Conservation (phyloP, 352 stramenopile species). For the Phytophthora sansomeana region DNA sequence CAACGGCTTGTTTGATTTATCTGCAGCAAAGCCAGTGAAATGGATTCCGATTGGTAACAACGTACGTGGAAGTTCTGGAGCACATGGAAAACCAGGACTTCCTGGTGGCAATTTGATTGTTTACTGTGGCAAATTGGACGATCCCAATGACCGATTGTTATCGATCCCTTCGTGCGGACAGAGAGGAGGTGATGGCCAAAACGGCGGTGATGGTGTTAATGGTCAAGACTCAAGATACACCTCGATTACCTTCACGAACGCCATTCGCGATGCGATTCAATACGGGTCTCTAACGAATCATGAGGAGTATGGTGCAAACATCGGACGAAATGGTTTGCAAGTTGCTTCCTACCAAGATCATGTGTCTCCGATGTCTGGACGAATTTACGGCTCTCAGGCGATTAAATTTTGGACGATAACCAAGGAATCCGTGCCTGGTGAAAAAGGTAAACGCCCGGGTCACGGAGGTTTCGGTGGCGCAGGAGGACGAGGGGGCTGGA, state of each 20-base stretch:
- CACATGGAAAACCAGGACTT: slow-evolving; percentile 11
- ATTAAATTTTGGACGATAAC: not conserved
- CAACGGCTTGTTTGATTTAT: slow-evolving; percentile 2
- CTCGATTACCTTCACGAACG: not conserved
- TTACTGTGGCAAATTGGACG: slow-evolving; percentile 3
- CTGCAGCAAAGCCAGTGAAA: slow-evolving; percentile 1
- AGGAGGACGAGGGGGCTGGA: slow-evolving; percentile 15
- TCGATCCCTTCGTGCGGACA: slow-evolving; percentile 13
- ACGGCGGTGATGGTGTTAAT: slow-evolving; percentile 18
- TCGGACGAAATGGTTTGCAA: too few relatives aligned
- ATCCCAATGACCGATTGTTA: not conserved
- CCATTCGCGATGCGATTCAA: not conserved
- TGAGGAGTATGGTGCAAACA: not conserved
- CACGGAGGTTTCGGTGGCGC: slow-evolving; percentile 14
- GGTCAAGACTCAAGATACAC: slow-evolving; percentile 14
- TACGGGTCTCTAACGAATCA: not conserved
- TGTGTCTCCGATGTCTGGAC: not conserved
- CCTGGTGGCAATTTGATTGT: slow-evolving; percentile 26
- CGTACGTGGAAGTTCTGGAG: not conserved
- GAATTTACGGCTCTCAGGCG: slow-evolving; percentile 1
- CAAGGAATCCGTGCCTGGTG: slow-evolving; percentile 10
- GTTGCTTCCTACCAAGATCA: not conserved
- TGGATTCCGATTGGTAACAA: not conserved
- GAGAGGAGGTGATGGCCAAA: slow-evolving; percentile 10
- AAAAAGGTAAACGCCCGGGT: slow-evolving; percentile 1